Percentiles rank a stretch among this genome's conserved stretches.
These are phyloP conservation scores for Cydonia oblonga DNA, from an alignment of 331 rosid species.

Conservation along the genomic window DNA sequence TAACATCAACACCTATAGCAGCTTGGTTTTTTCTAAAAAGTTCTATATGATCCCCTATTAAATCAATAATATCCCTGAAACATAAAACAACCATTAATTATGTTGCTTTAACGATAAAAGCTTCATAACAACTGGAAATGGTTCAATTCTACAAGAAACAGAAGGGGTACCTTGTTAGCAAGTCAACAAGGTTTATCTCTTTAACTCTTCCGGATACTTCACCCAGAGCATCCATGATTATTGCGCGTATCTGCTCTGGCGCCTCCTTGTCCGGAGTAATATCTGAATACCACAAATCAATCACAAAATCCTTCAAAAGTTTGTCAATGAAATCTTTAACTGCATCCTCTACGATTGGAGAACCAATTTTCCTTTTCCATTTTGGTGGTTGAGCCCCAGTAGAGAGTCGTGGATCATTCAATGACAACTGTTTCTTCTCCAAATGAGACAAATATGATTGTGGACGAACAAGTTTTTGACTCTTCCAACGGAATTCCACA, in stretches of 20 bases:
- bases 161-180: slow-evolving; percentile 65
- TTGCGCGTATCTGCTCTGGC: slow-evolving; percentile 58
- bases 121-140: slow-evolving; percentile 4
- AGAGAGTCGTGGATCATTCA: slow-evolving; percentile 63
- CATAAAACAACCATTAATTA: not conserved
- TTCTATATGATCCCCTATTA: slow-evolving; percentile 79
- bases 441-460: slow-evolving; percentile 65
- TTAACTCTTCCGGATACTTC: slow-evolving; percentile 71
- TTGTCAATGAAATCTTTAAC: slow-evolving; percentile 59
- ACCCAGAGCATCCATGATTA: slow-evolving; percentile 86
- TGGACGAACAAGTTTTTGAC: slow-evolving; percentile 28
- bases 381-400: slow-evolving; percentile 32
- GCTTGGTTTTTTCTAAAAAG: slow-evolving; percentile 95
- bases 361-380: slow-evolving; percentile 83
- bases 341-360: slow-evolving; percentile 76
- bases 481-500: slow-evolving; percentile 75
- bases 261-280: slow-evolving; percentile 84
- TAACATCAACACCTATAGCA: slow-evolving; percentile 74
- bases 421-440: slow-evolving; percentile 75
- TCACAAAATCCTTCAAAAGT: slow-evolving; percentile 79
- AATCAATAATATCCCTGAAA: slow-evolving; percentile 77
- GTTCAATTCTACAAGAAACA: slow-evolving; percentile 11
- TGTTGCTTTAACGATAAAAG: not conserved
- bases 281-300: slow-evolving; percentile 77
- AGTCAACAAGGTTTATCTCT: slow-evolving; percentile 77